These are phyloP conservation scores for Leccinum subspadiceum DNA, from an alignment of 1,284 basidiomycete genomes.

Conservation along the genomic window DNA sequence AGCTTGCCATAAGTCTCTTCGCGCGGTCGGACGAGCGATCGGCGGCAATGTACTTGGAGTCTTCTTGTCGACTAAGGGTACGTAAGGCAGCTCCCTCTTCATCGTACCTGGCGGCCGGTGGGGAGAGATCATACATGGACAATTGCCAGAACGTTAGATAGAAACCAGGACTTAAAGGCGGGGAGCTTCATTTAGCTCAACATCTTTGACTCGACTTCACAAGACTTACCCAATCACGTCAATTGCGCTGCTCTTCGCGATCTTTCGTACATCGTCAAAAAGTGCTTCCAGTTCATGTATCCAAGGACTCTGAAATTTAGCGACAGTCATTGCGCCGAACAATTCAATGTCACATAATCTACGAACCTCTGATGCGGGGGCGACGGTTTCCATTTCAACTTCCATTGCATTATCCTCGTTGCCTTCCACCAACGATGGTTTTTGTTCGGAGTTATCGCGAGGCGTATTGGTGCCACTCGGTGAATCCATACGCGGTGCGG, in stretches of 20 bases:
- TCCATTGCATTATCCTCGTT: constrained; percentile 58
- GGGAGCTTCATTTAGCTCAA: constrained; percentile 3
- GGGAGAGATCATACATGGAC: constrained; percentile 81
- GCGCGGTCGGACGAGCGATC: constrained; percentile 33
- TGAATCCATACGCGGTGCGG: constrained; percentile 53
- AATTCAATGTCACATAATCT: constrained; percentile 1
- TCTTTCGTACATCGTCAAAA: constrained; percentile 69
- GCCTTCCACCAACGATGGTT: constrained; percentile 32
- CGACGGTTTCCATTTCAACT: constrained; percentile 31
- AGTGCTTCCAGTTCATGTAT: constrained; percentile 64
- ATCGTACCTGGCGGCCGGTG: constrained; percentile 67
- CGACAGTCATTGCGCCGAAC: constrained; percentile 11
- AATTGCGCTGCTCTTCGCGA: constrained; percentile 62
- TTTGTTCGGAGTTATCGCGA: constrained; percentile 38
- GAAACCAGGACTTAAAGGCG: constrained; percentile 69
- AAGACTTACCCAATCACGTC: constrained; percentile 68
- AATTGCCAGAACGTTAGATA: constrained; percentile 95
- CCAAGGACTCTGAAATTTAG: constrained; percentile 62
- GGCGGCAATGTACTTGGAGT: constrained; percentile 52
- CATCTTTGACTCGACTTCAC: background rate
- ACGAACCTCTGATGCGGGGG: constrained; percentile 24
- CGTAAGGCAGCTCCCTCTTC: constrained; percentile 63
- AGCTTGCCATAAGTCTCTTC: too few relatives aligned
- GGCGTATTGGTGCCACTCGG: constrained; percentile 43
- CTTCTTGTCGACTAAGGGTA: constrained; percentile 60